Percentiles rank a stretch among this genome's conserved stretches.
These are phyloP conservation scores for Aspergillus novofumigatus DNA, from an alignment of 2,329 filamentous ascomycete genomes.

Conservation along the genomic window DNA sequence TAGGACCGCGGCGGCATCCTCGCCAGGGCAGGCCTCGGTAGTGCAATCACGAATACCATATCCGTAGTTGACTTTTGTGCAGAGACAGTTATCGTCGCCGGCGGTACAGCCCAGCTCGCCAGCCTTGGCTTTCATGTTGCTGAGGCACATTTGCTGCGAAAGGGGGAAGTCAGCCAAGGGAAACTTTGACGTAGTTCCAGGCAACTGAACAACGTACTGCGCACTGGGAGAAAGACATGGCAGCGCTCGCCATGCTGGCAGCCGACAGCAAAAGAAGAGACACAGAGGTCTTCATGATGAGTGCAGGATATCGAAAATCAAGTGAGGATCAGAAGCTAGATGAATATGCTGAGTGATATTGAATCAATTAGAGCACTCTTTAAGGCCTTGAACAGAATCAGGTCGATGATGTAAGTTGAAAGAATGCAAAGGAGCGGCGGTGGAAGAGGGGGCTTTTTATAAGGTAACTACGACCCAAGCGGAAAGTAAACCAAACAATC, in stretches of 20 bases:
- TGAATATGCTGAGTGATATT: too few relatives aligned
- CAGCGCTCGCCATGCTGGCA: conserved; percentile 22
- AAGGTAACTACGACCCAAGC: neutral
- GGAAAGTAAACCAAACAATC: neutral
- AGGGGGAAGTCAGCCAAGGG: conserved; percentile 8
- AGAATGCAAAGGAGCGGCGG: neutral
- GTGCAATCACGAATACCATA: conserved; percentile 47
- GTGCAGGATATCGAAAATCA: neutral
- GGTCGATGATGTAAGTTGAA: conserved; percentile 16
- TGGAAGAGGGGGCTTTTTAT: neutral
- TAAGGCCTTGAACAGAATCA: neutral
- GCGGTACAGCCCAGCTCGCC: conserved; percentile 36
- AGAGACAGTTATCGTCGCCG: conserved; percentile 38
- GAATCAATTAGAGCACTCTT: neutral
- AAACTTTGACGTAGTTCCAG: neutral
- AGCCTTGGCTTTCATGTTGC: conserved; percentile 42
- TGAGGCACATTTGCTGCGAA: conserved; percentile 41
- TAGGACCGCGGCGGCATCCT: conserved; percentile 31
- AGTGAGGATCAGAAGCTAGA: neutral
- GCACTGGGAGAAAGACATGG: conserved; percentile 25
- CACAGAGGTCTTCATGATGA: conserved; percentile 32
- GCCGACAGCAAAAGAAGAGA: conserved; percentile 28
- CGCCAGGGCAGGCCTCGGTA: conserved; percentile 38
- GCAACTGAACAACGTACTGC: conserved; percentile 22
- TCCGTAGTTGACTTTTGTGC: conserved; percentile 38